phyloP scores from a whole-genome alignment of 1,284 basidiomycete species.

The Sanghuangporus weigelae region DNA sequence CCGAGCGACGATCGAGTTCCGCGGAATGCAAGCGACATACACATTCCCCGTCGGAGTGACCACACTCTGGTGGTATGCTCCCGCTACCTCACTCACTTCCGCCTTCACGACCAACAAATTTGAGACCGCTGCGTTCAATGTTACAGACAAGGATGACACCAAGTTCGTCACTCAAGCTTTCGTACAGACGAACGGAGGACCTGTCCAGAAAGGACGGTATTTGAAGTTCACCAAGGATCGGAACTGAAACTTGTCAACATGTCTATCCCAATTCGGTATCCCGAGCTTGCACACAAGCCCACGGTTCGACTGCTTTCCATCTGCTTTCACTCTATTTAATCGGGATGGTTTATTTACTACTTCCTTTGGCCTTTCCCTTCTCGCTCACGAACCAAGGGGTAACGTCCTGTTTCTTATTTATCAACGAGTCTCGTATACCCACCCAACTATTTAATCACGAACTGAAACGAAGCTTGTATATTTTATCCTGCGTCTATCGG shows the following conservation, averaged over 20 bases:
- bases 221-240: slow-evolving; percentile 8
- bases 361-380: too few species aligned
- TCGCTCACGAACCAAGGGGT: too few species aligned
- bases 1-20: slow-evolving; percentile 62
- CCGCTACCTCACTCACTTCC: slow-evolving; percentile 11
- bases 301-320: neutral
- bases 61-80: slow-evolving; percentile 42
- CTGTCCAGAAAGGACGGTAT: neutral
- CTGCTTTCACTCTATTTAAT: too few species aligned
- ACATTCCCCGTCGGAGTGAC: slow-evolving; percentile 63
- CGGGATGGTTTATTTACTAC: too few species aligned
- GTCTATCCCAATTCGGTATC: too few species aligned
- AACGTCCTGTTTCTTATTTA: too few species aligned
- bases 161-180: slow-evolving; percentile 11
- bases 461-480: too few species aligned
- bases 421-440: too few species aligned
- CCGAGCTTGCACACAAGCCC: too few species aligned
- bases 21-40: slow-evolving; percentile 59
- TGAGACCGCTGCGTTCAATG: neutral
- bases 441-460: too few species aligned
- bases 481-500: too few species aligned
- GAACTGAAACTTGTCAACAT: neutral
- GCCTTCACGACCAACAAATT: neutral
- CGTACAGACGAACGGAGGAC: neutral
- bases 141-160: neutral